phyloP scores from a whole-genome alignment of 129 eudicot genomes.

The Mikania micrantha region DNA sequence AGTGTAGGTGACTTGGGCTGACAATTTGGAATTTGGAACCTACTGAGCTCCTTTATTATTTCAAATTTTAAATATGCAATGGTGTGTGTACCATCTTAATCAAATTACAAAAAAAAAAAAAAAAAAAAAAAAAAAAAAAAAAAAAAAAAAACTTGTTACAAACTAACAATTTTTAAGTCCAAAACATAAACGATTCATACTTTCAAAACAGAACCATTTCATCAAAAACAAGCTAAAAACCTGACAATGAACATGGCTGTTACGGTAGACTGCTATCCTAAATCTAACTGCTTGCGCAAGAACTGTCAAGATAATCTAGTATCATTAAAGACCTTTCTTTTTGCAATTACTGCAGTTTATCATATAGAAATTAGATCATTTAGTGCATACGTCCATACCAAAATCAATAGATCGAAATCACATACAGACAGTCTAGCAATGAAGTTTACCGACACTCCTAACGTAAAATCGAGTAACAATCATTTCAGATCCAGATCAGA shows the following conservation, averaged over 20 bases:
- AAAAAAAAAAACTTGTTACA: not conserved
- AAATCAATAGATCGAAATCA: not conserved
- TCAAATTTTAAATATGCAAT: not conserved
- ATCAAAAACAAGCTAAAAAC: too few species aligned
- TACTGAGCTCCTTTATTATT: not conserved
- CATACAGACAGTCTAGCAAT: not conserved
- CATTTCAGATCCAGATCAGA: conserved; percentile 14
- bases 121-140: too few species aligned
- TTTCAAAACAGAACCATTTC: not conserved
- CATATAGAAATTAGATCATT: not conserved
- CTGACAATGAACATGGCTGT: too few species aligned
- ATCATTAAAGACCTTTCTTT: not conserved
- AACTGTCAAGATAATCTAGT: not conserved
- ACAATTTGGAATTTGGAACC: not conserved
- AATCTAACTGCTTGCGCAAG: not conserved
- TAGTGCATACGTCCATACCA: not conserved
- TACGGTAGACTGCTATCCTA: not conserved
- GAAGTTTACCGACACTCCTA: not conserved
- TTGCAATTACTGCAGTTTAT: not conserved
- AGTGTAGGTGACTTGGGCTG: too few species aligned
- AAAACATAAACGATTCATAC: not conserved
- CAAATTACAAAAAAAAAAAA: too few species aligned
- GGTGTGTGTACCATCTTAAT: too few species aligned
- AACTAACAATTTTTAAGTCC: not conserved
- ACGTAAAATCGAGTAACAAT: not conserved